phyloP scores from a whole-genome alignment of 169 alveolate genomes.

The Cryptosporidium ubiquitum region DNA sequence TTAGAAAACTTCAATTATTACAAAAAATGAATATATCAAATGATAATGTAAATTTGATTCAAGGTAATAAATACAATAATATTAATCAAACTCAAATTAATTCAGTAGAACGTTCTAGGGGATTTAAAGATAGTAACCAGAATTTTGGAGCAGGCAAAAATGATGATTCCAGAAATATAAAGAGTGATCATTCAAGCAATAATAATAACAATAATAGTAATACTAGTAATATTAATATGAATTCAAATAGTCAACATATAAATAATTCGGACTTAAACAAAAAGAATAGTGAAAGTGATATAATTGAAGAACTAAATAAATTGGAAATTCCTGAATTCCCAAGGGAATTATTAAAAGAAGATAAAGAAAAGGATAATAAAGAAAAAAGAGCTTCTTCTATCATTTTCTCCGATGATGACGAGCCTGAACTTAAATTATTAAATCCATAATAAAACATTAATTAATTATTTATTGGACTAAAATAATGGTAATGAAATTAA shows the following conservation, averaged over 20 bases:
- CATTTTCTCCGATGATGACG: slow-evolving; percentile 56
- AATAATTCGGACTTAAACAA: neutral
- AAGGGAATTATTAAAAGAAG: slow-evolving; percentile 3
- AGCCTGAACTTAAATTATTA: slow-evolving; percentile 52
- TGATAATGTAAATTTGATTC: neutral
- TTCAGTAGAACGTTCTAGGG: neutral
- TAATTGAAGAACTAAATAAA: neutral
- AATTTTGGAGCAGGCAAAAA: neutral
- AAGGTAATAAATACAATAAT: neutral
- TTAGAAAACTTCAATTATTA: slow-evolving; percentile 47
- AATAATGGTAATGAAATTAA: no score
- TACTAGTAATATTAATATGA: neutral
- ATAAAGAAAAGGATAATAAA: neutral
- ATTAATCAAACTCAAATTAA: neutral
- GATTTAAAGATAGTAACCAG: neutral
- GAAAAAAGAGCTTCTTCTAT: slow-evolving; percentile 41
- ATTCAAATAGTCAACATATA: neutral
- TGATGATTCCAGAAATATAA: neutral
- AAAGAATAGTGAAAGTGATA: neutral
- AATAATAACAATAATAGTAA: neutral
- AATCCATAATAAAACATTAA: slow-evolving; percentile 7
- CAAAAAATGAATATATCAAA: slow-evolving; percentile 14
- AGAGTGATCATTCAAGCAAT: no score
- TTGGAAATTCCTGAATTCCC: slow-evolving; percentile 9
- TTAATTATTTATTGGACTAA: neutral